These are phyloP conservation scores for Magnaporthiopsis incrustans DNA, from an alignment of 2,329 filamentous ascomycete species.

Conservation along the genomic window DNA sequence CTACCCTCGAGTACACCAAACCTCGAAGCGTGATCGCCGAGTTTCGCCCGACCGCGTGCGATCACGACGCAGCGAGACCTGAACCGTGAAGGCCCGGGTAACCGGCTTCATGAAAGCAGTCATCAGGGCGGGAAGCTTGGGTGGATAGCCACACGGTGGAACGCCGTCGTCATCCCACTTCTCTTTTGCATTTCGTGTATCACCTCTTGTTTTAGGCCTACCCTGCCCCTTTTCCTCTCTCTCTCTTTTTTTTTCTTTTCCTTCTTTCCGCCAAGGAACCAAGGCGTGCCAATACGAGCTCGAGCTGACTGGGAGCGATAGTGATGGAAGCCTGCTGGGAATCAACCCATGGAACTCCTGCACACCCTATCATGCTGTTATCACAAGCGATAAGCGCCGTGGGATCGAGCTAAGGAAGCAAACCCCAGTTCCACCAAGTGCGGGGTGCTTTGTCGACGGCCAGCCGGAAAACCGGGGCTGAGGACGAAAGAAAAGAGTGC, in stretches of 20 bases:
- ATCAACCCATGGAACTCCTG: not conserved
- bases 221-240: too few relatives aligned
- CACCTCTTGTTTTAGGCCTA: too few relatives aligned
- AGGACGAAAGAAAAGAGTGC: not conserved
- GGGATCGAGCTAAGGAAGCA: too few relatives aligned
- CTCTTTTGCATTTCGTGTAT: too few relatives aligned
- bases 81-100: not conserved
- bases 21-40: slow-evolving; percentile 47
- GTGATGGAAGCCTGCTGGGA: too few relatives aligned
- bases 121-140: not conserved
- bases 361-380: not conserved
- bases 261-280: too few relatives aligned
- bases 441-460: not conserved
- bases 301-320: too few relatives aligned
- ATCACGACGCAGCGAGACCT: not conserved
- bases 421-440: too few relatives aligned
- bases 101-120: not conserved
- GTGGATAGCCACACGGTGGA: too few relatives aligned
- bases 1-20: slow-evolving; percentile 39
- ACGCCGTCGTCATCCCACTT: too few relatives aligned
- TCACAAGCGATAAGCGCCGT: not conserved
- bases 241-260: too few relatives aligned
- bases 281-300: too few relatives aligned
- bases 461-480: not conserved
- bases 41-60: slow-evolving; percentile 18